These are phyloP conservation scores for Pelargonium cotyledonis DNA, from an alignment of 441 rosid species.

Conservation along the genomic window DNA sequence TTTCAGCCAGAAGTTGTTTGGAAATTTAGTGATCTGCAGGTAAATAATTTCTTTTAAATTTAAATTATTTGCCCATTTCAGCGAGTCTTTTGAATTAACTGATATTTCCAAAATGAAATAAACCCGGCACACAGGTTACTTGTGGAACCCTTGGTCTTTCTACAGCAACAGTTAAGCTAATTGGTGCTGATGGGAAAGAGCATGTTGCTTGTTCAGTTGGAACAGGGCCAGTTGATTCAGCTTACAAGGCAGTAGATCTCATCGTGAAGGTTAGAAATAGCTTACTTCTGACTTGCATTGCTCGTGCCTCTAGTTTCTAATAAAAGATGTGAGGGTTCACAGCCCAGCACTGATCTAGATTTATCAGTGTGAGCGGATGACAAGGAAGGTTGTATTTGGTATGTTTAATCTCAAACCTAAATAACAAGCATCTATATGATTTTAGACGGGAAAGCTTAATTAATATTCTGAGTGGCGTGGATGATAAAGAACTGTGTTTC, in stretches of 20 bases:
- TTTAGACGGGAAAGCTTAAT: too few relatives aligned
- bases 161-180: constrained; percentile 84
- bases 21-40: constrained; percentile 85
- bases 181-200: constrained; percentile 55
- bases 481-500: too few relatives aligned
- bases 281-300: too few relatives aligned
- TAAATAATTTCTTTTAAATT: constrained; percentile 18
- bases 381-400: too few relatives aligned
- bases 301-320: too few relatives aligned
- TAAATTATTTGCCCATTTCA: not conserved
- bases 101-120: not conserved
- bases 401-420: too few relatives aligned
- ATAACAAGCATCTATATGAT: too few relatives aligned
- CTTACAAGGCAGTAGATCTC: constrained; percentile 87
- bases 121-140: constrained; percentile 46
- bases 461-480: too few relatives aligned
- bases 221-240: constrained; percentile 89
- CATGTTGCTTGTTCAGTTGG: constrained; percentile 73
- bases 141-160: constrained; percentile 89
- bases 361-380: too few relatives aligned
- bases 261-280: constrained; percentile 54
- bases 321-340: too few relatives aligned
- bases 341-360: too few relatives aligned
- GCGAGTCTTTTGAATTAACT: not conserved
- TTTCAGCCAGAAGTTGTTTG: constrained; percentile 85